Conservation (phyloP, 2,329 filamentous ascomycete genomes). For the Fusarium piperis region DNA sequence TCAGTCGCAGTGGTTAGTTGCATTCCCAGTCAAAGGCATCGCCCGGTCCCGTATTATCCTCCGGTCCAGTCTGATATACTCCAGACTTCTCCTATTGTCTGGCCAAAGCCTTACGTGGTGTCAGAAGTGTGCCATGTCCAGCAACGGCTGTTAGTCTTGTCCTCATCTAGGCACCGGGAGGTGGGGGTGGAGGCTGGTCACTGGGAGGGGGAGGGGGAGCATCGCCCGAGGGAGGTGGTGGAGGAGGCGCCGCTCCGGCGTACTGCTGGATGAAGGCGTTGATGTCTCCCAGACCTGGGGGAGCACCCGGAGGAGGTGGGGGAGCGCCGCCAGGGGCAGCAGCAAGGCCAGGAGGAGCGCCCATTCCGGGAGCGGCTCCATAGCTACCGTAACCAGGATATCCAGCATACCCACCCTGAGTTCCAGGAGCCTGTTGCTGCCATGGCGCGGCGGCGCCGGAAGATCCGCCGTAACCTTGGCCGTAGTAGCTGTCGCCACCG, state of each 20-base stretch:
- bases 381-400: slow-evolving; percentile 61
- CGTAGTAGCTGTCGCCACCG: slow-evolving; percentile 44
- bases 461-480: slow-evolving; percentile 43
- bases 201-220: slow-evolving; percentile 72
- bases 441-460: slow-evolving; percentile 56
- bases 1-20: slow-evolving; percentile 31
- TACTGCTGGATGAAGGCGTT: slow-evolving; percentile 76
- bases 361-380: slow-evolving; percentile 57
- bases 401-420: slow-evolving; percentile 66
- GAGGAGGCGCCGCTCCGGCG: slow-evolving; percentile 62
- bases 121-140: slow-evolving; percentile 10
- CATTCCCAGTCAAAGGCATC: slow-evolving; percentile 27
- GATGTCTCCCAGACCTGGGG: slow-evolving; percentile 66
- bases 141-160: slow-evolving; percentile 13
- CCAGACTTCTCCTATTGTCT: slow-evolving; percentile 2
- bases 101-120: slow-evolving; percentile 4
- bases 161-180: slow-evolving; percentile 57
- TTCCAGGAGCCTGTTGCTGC: slow-evolving; percentile 64
- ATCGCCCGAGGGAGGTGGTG: slow-evolving; percentile 66
- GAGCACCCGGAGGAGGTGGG: slow-evolving; percentile 53
- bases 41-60: slow-evolving; percentile 1
- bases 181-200: slow-evolving; percentile 70
- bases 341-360: slow-evolving; percentile 53
- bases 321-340: slow-evolving; percentile 59
- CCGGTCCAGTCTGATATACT: background rate